Evolutionary conservation across 768 basidiomycete genomes (phyloP), one percentile per base, ranked within the genome.

Genomic region (Lactarius quietus): DNA sequence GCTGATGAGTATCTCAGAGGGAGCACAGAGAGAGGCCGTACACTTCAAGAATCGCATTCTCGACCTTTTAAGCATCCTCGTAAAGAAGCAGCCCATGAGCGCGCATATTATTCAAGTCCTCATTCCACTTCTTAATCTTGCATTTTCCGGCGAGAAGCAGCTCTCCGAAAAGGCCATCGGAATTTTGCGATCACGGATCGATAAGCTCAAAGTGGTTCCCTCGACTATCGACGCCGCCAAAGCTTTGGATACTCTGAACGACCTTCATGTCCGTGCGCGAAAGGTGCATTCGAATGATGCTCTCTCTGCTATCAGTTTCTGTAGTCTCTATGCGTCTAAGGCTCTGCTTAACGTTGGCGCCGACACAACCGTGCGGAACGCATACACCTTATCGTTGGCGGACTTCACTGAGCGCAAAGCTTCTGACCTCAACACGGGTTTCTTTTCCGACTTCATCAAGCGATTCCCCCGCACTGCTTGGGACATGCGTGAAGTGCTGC

Each of bases 21-120:
- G 87, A 72, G 86, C 84, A 35, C 91, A 95, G 73, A 83, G 91
- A 54, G 92, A 96, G 76, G 93, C 94, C 4, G 90, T 92, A 6
- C 91, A 98, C 76, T 98, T 97, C 85, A 98, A 96, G 75, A 94
- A 92, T 74, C 88, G 95, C 15, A 90, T 97, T 33, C 86, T 99
- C 33, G 96, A 98, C 75, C 84, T 99, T n/a, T 82, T 98, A 64
- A 95, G 98, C 61, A 86, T 83, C 28, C 95, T 87, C 77, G 76
- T 90, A 68, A 90, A 85, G 73, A 88, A 85, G 71, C 89, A 93
- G 69, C 83, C 90, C 2, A 79, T 86, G n/a, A 96, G 84, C 73
- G 81, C 87, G 0, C 80, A 88, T 61, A 76, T 86, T 59, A 71
- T 92, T 43, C 85, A 83, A 43, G 78, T 92, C 56, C 80, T 97